A percentile compares a stretch with the other conserved stretches of the same genome.
phyloP scores from a whole-genome alignment of 139 green algal genomes.

The Nannochloris sp. region DNA sequence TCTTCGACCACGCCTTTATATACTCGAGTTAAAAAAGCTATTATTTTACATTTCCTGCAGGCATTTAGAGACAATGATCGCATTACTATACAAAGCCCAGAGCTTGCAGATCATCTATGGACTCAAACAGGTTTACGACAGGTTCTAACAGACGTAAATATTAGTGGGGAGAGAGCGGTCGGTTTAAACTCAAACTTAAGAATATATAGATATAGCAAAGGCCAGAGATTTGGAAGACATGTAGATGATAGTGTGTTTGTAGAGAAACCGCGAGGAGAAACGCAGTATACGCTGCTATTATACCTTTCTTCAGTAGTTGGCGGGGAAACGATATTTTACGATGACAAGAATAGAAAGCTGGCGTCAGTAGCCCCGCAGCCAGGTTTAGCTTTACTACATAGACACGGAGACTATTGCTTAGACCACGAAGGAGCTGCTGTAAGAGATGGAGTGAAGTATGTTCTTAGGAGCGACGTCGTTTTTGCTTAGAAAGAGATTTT shows the following conservation, averaged over 20 bases:
- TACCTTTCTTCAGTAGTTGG: slow-evolving; percentile 42
- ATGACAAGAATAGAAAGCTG: slow-evolving; percentile 11
- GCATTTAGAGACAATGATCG: slow-evolving; percentile 50
- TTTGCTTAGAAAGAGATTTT: slow-evolving; percentile 21
- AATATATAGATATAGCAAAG: slow-evolving; percentile 54
- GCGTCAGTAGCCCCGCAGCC: slow-evolving; percentile 32
- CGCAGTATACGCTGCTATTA: slow-evolving; percentile 57
- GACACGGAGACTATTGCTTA: slow-evolving; percentile 59
- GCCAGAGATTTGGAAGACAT: slow-evolving; percentile 56
- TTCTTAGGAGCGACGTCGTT: slow-evolving; percentile 65
- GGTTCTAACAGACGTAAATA: slow-evolving; percentile 4
- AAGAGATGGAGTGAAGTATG: slow-evolving; percentile 49
- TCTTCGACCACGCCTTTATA: background rate
- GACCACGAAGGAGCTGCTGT: slow-evolving; percentile 55
- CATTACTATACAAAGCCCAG: slow-evolving; percentile 18
- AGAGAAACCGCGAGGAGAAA: slow-evolving; percentile 5
- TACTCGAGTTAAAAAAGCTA: background rate
- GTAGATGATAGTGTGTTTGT: slow-evolving; percentile 42
- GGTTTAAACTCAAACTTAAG: slow-evolving; percentile 57
- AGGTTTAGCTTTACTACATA: slow-evolving; percentile 55
- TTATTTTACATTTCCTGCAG: slow-evolving; percentile 13
- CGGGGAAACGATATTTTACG: slow-evolving; percentile 49
- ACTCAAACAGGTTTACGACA: slow-evolving; percentile 24
- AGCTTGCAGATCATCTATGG: slow-evolving; percentile 22
- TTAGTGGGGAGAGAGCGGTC: slow-evolving; percentile 12